A percentile compares a stretch with the other conserved stretches of the same genome.
phyloP scores from a whole-genome alignment of 495 filamentous ascomycete species.

The Aeminium ludgeri region DNA sequence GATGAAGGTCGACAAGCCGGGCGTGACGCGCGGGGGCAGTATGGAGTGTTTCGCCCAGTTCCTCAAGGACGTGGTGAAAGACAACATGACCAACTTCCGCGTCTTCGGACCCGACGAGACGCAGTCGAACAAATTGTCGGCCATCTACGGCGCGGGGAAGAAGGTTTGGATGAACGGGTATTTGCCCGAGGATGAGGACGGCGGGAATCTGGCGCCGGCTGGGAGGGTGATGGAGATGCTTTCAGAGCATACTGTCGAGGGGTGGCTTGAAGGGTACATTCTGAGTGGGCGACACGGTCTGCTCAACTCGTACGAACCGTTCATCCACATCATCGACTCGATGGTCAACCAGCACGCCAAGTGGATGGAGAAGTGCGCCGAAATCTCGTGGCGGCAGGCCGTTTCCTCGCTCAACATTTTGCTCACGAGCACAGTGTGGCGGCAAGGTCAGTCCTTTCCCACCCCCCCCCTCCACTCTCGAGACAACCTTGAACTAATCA shows the following conservation, averaged over 20 bases:
- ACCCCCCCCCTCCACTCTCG: background rate
- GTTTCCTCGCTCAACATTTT: constrained; percentile 58
- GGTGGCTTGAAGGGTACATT: constrained; percentile 61
- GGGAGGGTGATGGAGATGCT: constrained; percentile 67
- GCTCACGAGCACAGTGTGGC: constrained; percentile 56
- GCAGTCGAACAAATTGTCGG: constrained; percentile 54
- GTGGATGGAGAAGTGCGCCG: constrained; percentile 59
- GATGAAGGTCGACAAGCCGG: constrained; percentile 36
- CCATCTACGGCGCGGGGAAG: constrained; percentile 50
- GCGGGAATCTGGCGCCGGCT: constrained; percentile 44
- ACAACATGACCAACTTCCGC: constrained; percentile 47
- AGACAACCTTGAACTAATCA: background rate
- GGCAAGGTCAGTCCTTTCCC: constrained; percentile 28
- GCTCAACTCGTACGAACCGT: constrained; percentile 62
- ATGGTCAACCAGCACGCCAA: constrained; percentile 74
- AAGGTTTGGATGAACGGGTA: constrained; percentile 65
- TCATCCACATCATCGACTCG: constrained; percentile 61
- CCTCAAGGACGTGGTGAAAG: constrained; percentile 42
- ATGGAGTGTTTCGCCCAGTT: constrained; percentile 50
- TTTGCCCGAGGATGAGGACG: constrained; percentile 52
- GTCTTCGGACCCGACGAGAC: constrained; percentile 63
- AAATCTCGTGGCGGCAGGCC: constrained; percentile 52
- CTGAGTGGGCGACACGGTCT: constrained; percentile 54
- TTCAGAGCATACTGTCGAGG: constrained; percentile 57
- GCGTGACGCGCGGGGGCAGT: constrained; percentile 32